Base-by-base conservation (phyloP, 257 asterid species). In the Avicennia marina region DNA sequence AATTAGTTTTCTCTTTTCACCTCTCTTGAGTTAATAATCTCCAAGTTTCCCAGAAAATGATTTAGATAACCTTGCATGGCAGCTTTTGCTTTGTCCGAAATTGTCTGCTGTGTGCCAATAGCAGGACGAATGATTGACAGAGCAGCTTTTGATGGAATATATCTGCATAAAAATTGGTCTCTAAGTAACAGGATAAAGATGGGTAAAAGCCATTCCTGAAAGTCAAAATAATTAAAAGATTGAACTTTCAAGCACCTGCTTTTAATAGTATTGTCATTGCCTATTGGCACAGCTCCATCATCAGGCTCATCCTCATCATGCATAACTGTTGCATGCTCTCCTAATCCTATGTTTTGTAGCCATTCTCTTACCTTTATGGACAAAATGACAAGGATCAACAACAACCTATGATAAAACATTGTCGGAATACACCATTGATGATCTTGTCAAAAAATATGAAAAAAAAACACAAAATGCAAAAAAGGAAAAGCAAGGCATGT, bases 11-110 rank as follows among this genome's bases (percentile, higher is more conserved):
- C 65, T 51, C 38, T 69, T 60, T 69, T 65, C 73, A 90, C 98
- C 98, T 90, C 98, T 65, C 57, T 62, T 34, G 93, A 85, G 68
- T 90, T 90, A 63, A 90, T 63, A 27, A 87, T 78, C 65, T 85
- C 96, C 87, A 85, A 73, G 77, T 83, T 81, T 62, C 96, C 96
- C 76, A 87, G 76, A 77, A 90, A 90, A 71, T 87, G 88, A 72
- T 75, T 87, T 70, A 90, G 82, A 77, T 87, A 90, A 61, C 88
- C 90, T 81, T 90, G 98, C 96, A 90, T 87, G 44, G 95, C 96
- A 67, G 68, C 61, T 79, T 85, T 90, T 66, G 93, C 98, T 65
- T 70, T 85, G 24, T 83, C 95, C 39, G 90, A 70, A 58, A 83
- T 72, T 13, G 76, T 68, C 53, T 78, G 89, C 64, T 79, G 95